Evolutionary conservation across 768 basidiomycete genomes (phyloP).

Genomic region (Russula griseocarnosa): DNA sequence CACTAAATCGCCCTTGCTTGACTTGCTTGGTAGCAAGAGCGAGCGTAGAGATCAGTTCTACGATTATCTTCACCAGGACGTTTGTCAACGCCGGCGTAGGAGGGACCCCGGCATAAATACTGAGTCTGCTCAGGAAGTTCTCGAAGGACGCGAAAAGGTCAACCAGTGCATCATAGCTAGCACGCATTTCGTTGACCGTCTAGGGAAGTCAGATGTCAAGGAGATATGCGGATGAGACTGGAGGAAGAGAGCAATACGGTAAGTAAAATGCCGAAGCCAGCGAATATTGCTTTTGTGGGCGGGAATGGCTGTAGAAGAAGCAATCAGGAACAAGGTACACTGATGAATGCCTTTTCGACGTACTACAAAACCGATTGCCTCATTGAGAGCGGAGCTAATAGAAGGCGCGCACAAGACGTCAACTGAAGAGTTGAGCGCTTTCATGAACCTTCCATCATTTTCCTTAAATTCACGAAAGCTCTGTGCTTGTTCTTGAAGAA

Average conservation of each 20-base stretch:
- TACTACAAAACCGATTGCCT: not conserved
- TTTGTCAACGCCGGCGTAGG: not conserved
- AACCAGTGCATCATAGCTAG: not conserved
- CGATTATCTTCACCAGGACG: not conserved
- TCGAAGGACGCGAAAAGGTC: constrained; percentile 7
- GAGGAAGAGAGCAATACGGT: not conserved
- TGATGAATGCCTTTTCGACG: not conserved
- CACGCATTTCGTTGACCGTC: not conserved
- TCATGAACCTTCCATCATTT: not conserved
- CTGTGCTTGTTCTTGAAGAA: not conserved
- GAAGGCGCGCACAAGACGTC: not conserved
- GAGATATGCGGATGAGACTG: not conserved
- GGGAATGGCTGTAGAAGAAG: not conserved
- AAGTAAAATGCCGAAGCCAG: not conserved
- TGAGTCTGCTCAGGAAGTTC: constrained; percentile 2
- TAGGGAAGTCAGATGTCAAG: not conserved
- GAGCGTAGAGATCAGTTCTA: not conserved
- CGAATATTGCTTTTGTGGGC: not conserved
- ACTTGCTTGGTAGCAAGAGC: constrained; percentile 12
- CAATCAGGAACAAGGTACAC: no score
- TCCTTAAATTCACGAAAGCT: not conserved
- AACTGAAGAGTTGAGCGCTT: not conserved
- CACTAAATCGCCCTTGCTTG: constrained; percentile 3
- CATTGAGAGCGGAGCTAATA: not conserved
- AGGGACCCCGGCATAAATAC: not conserved